Base-by-base conservation (phyloP, 352 stramenopile species). In the Phytophthora vignae region DNA sequence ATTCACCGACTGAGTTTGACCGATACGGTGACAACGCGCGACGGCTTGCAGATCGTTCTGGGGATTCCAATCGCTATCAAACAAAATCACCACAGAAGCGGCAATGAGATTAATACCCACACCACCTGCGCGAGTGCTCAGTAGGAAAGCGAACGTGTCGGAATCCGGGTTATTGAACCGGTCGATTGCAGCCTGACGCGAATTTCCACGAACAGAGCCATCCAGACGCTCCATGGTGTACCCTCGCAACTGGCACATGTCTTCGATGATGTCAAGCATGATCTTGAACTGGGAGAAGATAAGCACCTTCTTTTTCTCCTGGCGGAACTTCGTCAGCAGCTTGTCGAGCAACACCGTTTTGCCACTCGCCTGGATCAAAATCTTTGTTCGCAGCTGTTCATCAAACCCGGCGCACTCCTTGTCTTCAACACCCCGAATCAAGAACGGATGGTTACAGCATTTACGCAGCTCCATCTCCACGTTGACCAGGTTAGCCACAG, bases 401-500 rank as follows among this genome's bases (percentile, higher is more conserved):
- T 93, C 82, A 3, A 90, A 74, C 38, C 81, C 65, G n/a, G 69
- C 73, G n/a, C 97, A 96, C 74, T 99, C 98, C 68, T 98, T 98
- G 25, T 99, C 95, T 77, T 99, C 98, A 2, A 99, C 96, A 19
- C 98, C 98, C 42, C 94, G 87, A 65, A 99, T 97, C 38, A 99
- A 86, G 78, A 99, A 99, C 12, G 98, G 98, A 76, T 99, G 98
- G 74, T 99, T 99, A 83, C 98, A 99, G 81, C 97, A 99, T 82
- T 99, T 99, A 62, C 98, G 89, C 57, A 99, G 84, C 71, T 99
- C 98, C 98, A 99, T 99, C 81, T 99, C 97, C 62, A 99, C 98
- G 66, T 99, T 99, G 80, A 99, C 98, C 25, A 99, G 81, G 71
- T 98, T 99, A 10, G 87, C 95, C 55, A 98, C 96, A 3, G 90